These are phyloP conservation scores for Podila minutissima DNA, from an alignment of 192 early-diverging fungal species.

Conservation along the genomic window DNA sequence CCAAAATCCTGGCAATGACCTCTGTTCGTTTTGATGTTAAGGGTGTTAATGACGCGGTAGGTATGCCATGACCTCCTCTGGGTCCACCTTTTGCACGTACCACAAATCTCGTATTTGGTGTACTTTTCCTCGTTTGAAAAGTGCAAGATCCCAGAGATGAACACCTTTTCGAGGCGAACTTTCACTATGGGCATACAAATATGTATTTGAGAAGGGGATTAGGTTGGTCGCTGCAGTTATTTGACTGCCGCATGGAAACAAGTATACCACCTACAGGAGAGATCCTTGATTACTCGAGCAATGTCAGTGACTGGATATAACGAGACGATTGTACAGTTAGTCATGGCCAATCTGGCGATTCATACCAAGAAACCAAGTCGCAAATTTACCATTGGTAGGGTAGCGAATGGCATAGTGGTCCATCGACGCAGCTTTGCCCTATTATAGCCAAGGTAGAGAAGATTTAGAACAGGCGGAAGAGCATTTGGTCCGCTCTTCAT, in stretches of 20 bases:
- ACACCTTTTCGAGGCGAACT: slow-evolving; percentile 36
- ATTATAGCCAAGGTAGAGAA: slow-evolving; percentile 8
- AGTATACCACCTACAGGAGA: slow-evolving; percentile 51
- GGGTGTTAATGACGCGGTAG: not conserved
- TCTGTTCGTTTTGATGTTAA: slow-evolving; percentile 32
- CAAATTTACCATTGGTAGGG: slow-evolving; percentile 77
- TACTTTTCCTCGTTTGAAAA: slow-evolving; percentile 67
- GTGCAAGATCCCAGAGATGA: slow-evolving; percentile 67
- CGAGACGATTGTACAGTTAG: not conserved
- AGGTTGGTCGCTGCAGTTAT: no score
- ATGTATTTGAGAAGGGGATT: not conserved
- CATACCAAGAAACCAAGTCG: not conserved
- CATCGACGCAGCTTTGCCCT: slow-evolving; percentile 67
- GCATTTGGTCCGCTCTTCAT: not conserved
- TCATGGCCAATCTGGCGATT: not conserved
- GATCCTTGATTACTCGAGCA: slow-evolving; percentile 71
- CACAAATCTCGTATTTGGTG: slow-evolving; percentile 79
- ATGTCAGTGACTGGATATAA: slow-evolving; percentile 67
- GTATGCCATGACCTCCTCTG: not conserved
- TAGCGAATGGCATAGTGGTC: slow-evolving; percentile 78
- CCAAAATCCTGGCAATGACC: slow-evolving; percentile 59
- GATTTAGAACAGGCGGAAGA: not conserved
- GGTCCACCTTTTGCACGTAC: slow-evolving; percentile 41
- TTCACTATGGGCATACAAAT: slow-evolving; percentile 34
- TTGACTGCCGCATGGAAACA: no score